Percentiles rank a stretch among this genome's conserved stretches.
Conservation (phyloP, 306 rosid species). For the Lathyrus aphaca region DNA sequence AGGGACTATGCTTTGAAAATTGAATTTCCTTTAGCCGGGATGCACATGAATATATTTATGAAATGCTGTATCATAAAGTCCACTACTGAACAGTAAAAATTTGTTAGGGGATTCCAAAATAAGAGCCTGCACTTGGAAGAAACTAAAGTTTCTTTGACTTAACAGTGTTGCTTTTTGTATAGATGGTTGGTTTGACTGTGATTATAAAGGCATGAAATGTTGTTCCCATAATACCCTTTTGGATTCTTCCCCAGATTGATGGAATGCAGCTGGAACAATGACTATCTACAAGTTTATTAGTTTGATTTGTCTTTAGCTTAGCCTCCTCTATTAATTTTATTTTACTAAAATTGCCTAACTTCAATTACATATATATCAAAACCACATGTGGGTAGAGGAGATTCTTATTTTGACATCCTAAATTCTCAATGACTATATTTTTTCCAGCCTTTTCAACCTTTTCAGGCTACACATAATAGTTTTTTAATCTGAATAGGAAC, state of each 20-base stretch:
- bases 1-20: neutral
- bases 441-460: slow-evolving; percentile 42
- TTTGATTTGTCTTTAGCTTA: slow-evolving; percentile 39
- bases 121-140: neutral
- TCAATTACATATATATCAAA: slow-evolving; percentile 43
- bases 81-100: neutral
- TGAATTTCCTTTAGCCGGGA: neutral
- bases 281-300: slow-evolving; percentile 28
- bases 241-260: slow-evolving; percentile 58
- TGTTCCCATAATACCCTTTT: slow-evolving; percentile 56
- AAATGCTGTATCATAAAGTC: neutral
- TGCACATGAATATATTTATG: neutral
- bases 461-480: slow-evolving; percentile 38
- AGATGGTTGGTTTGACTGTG: slow-evolving; percentile 70
- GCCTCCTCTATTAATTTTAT: slow-evolving; percentile 20
- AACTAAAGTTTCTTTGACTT: neutral
- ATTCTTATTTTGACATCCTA: slow-evolving; percentile 60
- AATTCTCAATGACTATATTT: slow-evolving; percentile 48
- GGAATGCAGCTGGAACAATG: slow-evolving; percentile 44
- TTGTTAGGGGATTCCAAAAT: neutral
- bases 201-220: slow-evolving; percentile 62
- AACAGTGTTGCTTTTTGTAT: slow-evolving; percentile 18
- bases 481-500: slow-evolving; percentile 44
- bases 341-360: slow-evolving; percentile 28
- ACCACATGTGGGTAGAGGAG: slow-evolving; percentile 50